These are phyloP conservation scores for Capronia coronata DNA, from an alignment of 2,329 filamentous ascomycete species.

Conservation along the genomic window DNA sequence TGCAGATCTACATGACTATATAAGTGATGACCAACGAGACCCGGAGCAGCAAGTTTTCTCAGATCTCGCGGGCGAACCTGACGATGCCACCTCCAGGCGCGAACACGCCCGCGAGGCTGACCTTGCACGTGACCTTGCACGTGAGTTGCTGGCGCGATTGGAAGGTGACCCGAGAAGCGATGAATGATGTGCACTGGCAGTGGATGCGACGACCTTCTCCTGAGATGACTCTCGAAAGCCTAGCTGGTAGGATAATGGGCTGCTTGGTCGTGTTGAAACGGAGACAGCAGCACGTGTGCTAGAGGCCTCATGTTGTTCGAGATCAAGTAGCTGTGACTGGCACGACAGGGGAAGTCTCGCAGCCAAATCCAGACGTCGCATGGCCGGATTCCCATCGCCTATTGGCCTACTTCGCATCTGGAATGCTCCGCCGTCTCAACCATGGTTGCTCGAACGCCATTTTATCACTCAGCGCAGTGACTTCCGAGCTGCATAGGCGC, in stretches of 20 bases:
- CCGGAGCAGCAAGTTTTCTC: background rate
- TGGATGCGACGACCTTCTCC: constrained; percentile 3
- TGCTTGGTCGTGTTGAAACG: no score
- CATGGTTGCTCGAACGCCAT: background rate
- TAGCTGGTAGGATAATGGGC: no score
- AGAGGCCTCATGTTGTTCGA: constrained; percentile 12
- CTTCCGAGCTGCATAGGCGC: background rate
- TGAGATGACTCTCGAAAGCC: background rate
- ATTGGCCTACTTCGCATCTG: constrained; percentile 10
- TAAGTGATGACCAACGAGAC: background rate
- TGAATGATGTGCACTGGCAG: background rate
- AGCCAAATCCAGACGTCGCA: constrained; percentile 1
- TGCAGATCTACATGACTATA: constrained; percentile 52
- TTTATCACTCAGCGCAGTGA: background rate
- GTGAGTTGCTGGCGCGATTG: constrained; percentile 8
- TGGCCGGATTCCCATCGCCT: constrained; percentile 1
- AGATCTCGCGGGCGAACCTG: background rate
- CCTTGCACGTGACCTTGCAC: constrained; percentile 16
- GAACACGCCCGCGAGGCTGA: constrained; percentile 14
- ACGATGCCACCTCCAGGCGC: background rate
- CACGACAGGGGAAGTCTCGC: background rate
- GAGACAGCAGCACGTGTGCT: constrained; percentile 13
- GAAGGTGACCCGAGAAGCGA: constrained; percentile 10
- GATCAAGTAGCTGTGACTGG: constrained; percentile 2
- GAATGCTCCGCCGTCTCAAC: background rate